Base-by-base conservation (phyloP, 2,329 filamentous ascomycete genomes). In the Atkinsonella texensis region DNA sequence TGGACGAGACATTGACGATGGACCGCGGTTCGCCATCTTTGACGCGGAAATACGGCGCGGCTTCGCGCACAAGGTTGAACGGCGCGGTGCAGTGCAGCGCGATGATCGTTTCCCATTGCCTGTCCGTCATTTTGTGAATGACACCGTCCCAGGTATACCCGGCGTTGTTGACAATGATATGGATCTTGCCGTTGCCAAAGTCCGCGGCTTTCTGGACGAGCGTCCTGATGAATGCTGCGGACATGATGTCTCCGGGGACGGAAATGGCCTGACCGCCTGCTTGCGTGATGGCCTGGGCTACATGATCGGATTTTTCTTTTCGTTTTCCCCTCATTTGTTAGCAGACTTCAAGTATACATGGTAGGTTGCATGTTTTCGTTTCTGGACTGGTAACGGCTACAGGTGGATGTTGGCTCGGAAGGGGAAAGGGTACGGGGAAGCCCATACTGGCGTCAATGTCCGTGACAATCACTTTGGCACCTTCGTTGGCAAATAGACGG, bases 121-220 rank as follows among this genome's bases (percentile, higher is more conserved):
- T 87, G 73, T 94, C 87, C 15, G 83, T 86, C 75, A 89, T 91
- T 76, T 93, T 94, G 75, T 94, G 87, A 58, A 94, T 89, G 40
- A 94, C 88, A 7, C 85, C 89, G 66, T 95, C 89, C 87, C 89
- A 95, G 1, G 89, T 95, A 70, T 88, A 94, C 42, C 88, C 89
- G 0, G 89, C 89, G 65, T 95, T 95, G 70, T 95, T 94, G 54
- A 95, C 86, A 52, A 95, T 84, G 64, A 93, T 85, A 67, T 95
- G 85, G 56, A 95, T 89, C 74, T 94, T 94, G 62, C 88, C 89
- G 57, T 77, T 73, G 53, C 89, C 89, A 63, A 95, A 94, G 46
- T 83, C 84, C 1, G 87, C 89, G 0, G 88, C 77, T 62, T 82
- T 80, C 63, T 82, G 74, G 28, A 95, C 81, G n/a, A 95, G 77